Evolutionary conservation across 2,329 filamentous ascomycete genomes (phyloP), one percentile per base, ranked within the genome.

Genomic region (Lasiodiplodia gonubiensis): DNA sequence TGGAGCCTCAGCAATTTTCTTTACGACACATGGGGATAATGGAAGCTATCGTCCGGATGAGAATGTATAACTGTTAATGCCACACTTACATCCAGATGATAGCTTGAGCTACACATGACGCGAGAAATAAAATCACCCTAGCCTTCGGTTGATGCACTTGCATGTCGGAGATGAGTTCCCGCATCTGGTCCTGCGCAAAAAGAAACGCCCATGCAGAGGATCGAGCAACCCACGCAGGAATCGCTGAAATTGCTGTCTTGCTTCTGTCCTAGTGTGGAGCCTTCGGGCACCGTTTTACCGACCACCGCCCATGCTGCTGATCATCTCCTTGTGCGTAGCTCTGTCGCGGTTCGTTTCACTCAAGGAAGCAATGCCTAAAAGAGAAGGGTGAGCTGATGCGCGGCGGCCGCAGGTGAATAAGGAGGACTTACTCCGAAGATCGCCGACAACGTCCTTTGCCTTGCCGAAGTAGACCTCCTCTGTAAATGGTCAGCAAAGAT

Each of bases 381-480:
- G 48, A 70, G 57, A 55, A 68, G 65, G 2, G 42, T 55, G 12
- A 66, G 52, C 52, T 53, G 35, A 46, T 46, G 42, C n/a, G 6
- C 39, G 52, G 25, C 27, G 25, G 46, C 23, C 21, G 54, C 21
- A 30, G 23, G 16, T 46, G 18, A 16, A 30, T 23, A 30, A 12
- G 61, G 33, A 39, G 18, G 68, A 75, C 83, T 79, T 82, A 86
- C 94, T 98, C 78, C 95, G 87, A 80, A 99, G 82, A 79, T 99
- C 94, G 66, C 94, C 95, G 3, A 99, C 94, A 3, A 99, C 93
- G 80, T 99, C 95, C 86, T 97, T 97, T 66, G 95, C 94, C 85
- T 99, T 99, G 77, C 95, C 95, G 81, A 99, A 99, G 83, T 99
- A 99, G 60, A 99, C 95, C 82, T 99, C 95, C 85, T 99, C 84